phyloP scores from a whole-genome alignment of 139 green algal genomes.

The Astrephomene gubernaculifera region DNA sequence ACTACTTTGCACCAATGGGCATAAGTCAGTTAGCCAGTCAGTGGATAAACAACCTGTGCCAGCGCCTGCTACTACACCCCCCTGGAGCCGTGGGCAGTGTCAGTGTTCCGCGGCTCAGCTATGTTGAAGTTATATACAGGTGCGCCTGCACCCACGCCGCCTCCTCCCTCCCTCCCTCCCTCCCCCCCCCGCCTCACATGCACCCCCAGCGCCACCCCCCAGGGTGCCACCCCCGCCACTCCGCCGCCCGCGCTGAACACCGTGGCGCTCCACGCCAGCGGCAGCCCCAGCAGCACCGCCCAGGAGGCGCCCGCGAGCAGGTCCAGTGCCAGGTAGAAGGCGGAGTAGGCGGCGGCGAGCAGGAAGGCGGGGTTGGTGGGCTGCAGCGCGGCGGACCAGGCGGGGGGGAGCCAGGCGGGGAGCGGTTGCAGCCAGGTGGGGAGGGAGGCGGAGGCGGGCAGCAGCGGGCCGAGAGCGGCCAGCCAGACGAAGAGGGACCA shows the following conservation, averaged over 20 bases:
- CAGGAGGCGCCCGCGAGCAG: constrained; percentile 79
- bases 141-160: too few species aligned
- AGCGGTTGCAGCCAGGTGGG: too few species aligned
- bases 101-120: too few species aligned
- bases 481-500: constrained; percentile 79
- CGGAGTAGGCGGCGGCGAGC: constrained; percentile 26
- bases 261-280: constrained; percentile 69
- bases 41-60: too few species aligned
- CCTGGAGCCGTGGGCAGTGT: too few species aligned
- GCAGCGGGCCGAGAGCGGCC: constrained; percentile 58
- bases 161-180: too few species aligned
- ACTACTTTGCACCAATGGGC: too few species aligned
- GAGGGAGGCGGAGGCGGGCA: constrained; percentile 22
- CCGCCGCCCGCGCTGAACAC: constrained; percentile 48
- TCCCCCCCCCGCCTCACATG: too few species aligned
- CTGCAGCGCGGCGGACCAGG: constrained; percentile 18
- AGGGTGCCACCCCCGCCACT: too few species aligned
- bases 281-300: constrained; percentile 67
- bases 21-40: too few species aligned
- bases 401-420: not conserved
- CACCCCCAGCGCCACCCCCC: constrained; percentile 35
- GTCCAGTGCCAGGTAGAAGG: constrained; percentile 78
- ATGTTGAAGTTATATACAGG: too few species aligned
- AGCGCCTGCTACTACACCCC: too few species aligned
- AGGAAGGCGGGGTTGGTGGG: constrained; percentile 53